Evolutionary conservation across 441 rosid species (phyloP), one percentile per base, ranked within the genome.

Genomic region (Isatis lusitanica): DNA sequence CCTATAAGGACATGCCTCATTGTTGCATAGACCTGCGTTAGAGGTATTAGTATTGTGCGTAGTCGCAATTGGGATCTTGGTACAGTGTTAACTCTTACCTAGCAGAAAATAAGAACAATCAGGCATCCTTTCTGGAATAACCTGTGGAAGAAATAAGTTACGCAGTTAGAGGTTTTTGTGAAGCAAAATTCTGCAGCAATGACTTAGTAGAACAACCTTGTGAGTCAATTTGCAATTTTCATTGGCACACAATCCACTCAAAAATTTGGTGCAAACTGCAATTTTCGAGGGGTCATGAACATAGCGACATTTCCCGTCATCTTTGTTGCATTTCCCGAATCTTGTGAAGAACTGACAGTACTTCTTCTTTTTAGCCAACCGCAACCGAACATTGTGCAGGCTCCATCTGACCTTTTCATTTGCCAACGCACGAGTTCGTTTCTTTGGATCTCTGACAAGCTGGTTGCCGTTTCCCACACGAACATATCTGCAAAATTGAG

Each of bases 341-440:
- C 99, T 91, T 66, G 99, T 93, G 79, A 88, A 95, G 68, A 95
- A 93, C 78, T 93, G 98, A 79, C 98, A 91, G 81, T 91, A 95
- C 76, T 83, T 91, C 76, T 89, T 86, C 81, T 81, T 95, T 80
- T 78, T 95, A 70, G 94, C 93, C 85, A 86, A 79, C 75, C 95
- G 89, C 65, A 85, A 84, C 82, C 99, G 86, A 17, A 86, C 97
- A 75, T 96, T 90, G 78, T 91, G 98, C 89, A 93, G 86, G 79
- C 99, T 93, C 99, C 98, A 95, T 60, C 95, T 82, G 73, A 95
- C 93, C 83, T 93, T 95, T 80, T 93, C 98, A 87, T 88, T 95
- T 42, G 99, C 99, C 82, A 95, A 83, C 74, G 83, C 84, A 50
- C 97, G 96, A 73, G 85, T 87, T 73, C 98, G 85, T 80, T 84